phyloP scores from a whole-genome alignment of 169 alveolate species.

The Babesia sp. region DNA sequence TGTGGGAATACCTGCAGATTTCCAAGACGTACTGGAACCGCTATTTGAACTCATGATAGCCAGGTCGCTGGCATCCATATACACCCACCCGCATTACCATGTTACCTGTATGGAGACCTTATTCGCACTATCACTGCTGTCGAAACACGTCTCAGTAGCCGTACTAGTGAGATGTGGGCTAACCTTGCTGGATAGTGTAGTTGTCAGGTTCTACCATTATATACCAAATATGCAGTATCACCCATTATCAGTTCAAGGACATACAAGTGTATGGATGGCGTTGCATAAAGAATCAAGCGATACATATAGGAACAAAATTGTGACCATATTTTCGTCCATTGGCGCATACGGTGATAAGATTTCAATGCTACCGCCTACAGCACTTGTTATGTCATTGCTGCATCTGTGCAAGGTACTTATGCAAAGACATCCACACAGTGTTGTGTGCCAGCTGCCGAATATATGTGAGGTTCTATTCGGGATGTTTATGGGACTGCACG shows the following conservation, averaged over 20 bases:
- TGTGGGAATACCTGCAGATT: constrained; percentile 1
- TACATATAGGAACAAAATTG: constrained; percentile 46
- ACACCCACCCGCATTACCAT: constrained; percentile 33
- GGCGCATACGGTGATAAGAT: constrained; percentile 29
- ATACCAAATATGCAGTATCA: constrained; percentile 21
- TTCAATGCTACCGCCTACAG: constrained; percentile 41
- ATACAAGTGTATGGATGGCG: constrained; percentile 44
- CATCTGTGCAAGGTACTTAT: constrained; percentile 21
- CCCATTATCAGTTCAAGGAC: not conserved
- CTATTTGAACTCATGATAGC: constrained; percentile 41
- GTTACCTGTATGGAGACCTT: constrained; percentile 50
- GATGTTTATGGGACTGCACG: constrained; percentile 20
- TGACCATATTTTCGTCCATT: constrained; percentile 46
- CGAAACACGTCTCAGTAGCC: constrained; percentile 41
- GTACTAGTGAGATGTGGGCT: constrained; percentile 5
- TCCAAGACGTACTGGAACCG: constrained; percentile 51
- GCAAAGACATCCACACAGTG: not conserved
- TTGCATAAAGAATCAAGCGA: constrained; percentile 34
- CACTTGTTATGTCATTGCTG: constrained; percentile 29
- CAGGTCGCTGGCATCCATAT: constrained; percentile 25
- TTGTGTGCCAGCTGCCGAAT: constrained; percentile 21
- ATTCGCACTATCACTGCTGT: constrained; percentile 39
- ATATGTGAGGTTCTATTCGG: constrained; percentile 58
- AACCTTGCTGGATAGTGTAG: constrained; percentile 31
- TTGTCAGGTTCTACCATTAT: constrained; percentile 56